Evolutionary conservation across 495 filamentous ascomycete species (phyloP), one percentile per base, ranked within the genome.

Genomic region (Hyaloscypha finlandica): DNA sequence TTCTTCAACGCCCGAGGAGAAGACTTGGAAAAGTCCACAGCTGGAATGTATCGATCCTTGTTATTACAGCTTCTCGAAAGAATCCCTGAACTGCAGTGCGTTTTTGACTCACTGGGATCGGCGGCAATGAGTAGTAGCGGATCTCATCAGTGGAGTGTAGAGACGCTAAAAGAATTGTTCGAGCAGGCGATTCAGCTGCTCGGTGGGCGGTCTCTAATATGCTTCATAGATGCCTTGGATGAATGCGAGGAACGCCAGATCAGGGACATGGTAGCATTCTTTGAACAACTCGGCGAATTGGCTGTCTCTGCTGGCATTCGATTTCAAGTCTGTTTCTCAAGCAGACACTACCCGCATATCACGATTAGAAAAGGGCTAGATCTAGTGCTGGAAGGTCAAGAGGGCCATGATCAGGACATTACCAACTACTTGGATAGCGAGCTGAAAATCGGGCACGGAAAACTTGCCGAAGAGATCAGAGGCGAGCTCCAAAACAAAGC

Each of bases 1-100:
- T 86, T 85, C 75, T 86, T 85, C 71, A 79, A 84, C 42, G 82
- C 80, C 0, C 73, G 81, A 59, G 83, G 85, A 0, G 74, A 71
- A 1, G 33, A 74, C 6, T 70, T 88, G 30, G 84, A 87, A 71
- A 84, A 80, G 64, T 82, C 84, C 1, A 77, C 76, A 2, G 4
- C 59, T 1, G 85, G 86, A 6, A 84, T 87, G 81, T 88, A 86
- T 66, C 83, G 84, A 45, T 85, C 85, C 0, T 65, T 88, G 1
- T 66, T 81, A 25, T 35, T 75, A 5, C 77, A 81, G 37, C 64
- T 81, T 0, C 67, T 80, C 3, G 60, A 69, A 31, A 29, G 29
- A 9, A 25, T 76, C 16, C 74, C 78, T 2, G 25, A 68, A 8
- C 68, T 77, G 25, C 69, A 74, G 31, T 6, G n/a, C 45, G 67